A percentile compares a stretch with the other conserved stretches of the same genome.
Evolutionary conservation across 2,329 filamentous ascomycete genomes (phyloP).

Genomic region (Zymoseptoria passerinii): DNA sequence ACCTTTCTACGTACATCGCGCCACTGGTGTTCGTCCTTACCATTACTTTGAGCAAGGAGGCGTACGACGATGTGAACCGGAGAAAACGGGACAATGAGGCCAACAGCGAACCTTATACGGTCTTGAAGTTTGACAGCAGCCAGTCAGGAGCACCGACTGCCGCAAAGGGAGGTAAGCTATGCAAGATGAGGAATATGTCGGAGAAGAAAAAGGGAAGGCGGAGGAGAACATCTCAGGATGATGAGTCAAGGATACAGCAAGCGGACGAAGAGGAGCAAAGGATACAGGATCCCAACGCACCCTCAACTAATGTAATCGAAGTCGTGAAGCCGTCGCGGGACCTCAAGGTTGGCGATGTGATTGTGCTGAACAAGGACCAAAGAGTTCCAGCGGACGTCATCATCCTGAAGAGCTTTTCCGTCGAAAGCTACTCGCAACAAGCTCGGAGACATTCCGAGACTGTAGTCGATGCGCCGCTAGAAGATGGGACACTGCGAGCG

Average conservation of each 20-base stretch:
- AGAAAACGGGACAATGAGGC: constrained; percentile 84
- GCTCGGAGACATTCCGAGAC: neutral
- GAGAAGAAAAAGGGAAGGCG: constrained; percentile 29
- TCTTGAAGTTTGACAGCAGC: constrained; percentile 56
- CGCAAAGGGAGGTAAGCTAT: constrained; percentile 22
- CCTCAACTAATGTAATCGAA: constrained; percentile 45
- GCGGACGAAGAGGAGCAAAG: constrained; percentile 62
- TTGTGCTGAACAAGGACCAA: constrained; percentile 86
- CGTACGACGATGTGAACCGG: constrained; percentile 82
- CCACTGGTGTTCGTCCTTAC: constrained; percentile 84
- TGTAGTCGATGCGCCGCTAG: neutral
- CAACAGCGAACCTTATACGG: constrained; percentile 80
- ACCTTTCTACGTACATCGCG: constrained; percentile 87
- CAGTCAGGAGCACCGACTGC: constrained; percentile 32
- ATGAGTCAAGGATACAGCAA: constrained; percentile 46
- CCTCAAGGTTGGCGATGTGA: constrained; percentile 87
- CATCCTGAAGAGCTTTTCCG: constrained; percentile 71
- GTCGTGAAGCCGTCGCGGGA: constrained; percentile 75
- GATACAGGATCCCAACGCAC: constrained; percentile 30
- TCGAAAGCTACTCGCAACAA: constrained; percentile 39
- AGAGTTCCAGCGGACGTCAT: constrained; percentile 90
- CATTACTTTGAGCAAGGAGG: constrained; percentile 93
- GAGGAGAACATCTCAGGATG: constrained; percentile 27
- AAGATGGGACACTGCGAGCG: constrained; percentile 15
- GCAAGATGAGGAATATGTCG: constrained; percentile 23